phyloP scores from a whole-genome alignment of 2,329 filamentous ascomycete species.

The Botryotinia calthae region DNA sequence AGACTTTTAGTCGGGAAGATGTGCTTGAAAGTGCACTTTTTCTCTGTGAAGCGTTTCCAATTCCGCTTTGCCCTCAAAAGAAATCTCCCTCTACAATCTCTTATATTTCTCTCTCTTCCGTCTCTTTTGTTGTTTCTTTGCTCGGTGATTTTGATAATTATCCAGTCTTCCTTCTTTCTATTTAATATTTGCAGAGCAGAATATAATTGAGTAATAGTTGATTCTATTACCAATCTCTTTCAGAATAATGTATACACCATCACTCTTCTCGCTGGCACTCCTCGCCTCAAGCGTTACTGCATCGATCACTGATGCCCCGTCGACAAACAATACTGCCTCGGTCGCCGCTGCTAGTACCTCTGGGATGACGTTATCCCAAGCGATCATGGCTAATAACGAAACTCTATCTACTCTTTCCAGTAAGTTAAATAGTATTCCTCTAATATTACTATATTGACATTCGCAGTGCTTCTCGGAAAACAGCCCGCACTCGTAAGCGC shows the following conservation, averaged over 20 bases:
- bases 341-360: neutral
- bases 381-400: neutral
- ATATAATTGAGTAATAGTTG: constrained; percentile 12
- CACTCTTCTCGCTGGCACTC: constrained; percentile 6
- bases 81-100: neutral
- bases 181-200: constrained; percentile 19
- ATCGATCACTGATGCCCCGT: neutral
- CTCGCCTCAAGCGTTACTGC: constrained; percentile 4
- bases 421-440: neutral
- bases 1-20: neutral
- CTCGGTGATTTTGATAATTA: constrained; percentile 13
- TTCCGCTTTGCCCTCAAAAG: neutral
- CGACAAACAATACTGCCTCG: neutral
- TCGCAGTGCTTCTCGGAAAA: constrained; percentile 17
- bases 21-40: neutral
- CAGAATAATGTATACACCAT: constrained; percentile 19
- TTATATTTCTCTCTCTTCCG: constrained; percentile 7
- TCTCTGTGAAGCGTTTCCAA: constrained; percentile 1
- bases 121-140: neutral
- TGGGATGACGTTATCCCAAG: constrained; percentile 6
- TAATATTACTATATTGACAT: neutral
- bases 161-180: neutral
- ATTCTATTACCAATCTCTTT: constrained; percentile 12
- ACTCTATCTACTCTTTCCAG: constrained; percentile 15
- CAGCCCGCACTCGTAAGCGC: constrained; percentile 10